Evolutionary conservation across 129 eudicot species (phyloP).

Genomic region (Chrysanthemum seticuspe): DNA sequence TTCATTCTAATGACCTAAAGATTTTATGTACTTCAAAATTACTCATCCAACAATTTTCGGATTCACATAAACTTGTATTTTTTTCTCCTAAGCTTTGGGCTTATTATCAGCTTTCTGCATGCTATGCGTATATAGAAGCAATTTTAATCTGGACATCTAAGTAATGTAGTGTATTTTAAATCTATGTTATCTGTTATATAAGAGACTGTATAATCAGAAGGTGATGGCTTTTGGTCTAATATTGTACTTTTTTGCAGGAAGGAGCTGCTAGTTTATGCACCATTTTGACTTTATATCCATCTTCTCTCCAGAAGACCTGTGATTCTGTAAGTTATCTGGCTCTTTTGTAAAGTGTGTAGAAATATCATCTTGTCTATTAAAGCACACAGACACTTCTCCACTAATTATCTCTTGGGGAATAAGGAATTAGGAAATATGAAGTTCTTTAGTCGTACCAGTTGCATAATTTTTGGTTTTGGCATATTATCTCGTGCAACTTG

Average conservation of each 20-base stretch:
- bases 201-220: background rate
- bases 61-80: background rate
- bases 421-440: background rate
- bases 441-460: conserved; percentile 9
- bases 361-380: conserved; percentile 11
- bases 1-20: background rate
- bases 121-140: background rate
- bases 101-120: conserved; percentile 8
- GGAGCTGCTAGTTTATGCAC: conserved; percentile 63
- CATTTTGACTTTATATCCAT: conserved; percentile 55
- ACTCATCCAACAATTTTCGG: background rate
- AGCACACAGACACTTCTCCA: conserved; percentile 10
- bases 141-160: background rate
- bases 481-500: conserved; percentile 18
- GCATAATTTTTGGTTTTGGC: background rate
- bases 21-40: background rate
- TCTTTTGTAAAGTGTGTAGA: conserved; percentile 11
- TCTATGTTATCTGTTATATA: background rate
- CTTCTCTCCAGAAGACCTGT: conserved; percentile 62
- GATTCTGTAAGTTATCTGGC: conserved; percentile 59
- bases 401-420: background rate
- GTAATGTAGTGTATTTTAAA: background rate
- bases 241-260: conserved; percentile 50
- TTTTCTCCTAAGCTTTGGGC: background rate
- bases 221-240: background rate